Evolutionary conservation across 257 asterid genomes (phyloP).

Genomic region (Salvia hispanica): DNA sequence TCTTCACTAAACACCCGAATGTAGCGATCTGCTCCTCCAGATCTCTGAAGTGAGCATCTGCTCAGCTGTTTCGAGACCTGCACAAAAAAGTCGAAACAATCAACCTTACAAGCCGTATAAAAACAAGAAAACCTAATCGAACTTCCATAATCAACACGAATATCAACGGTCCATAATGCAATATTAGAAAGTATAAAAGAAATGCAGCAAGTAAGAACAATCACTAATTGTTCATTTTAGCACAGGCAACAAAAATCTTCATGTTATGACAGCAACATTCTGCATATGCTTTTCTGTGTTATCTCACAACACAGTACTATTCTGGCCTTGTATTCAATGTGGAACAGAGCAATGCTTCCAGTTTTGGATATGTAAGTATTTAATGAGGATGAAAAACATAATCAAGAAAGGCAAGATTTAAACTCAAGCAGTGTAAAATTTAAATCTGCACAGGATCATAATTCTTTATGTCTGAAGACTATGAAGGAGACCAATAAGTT

Average conservation of each 20-base stretch:
- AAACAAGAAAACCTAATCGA: too few species aligned
- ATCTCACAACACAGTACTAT: neutral
- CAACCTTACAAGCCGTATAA: too few species aligned
- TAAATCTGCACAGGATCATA: too few species aligned
- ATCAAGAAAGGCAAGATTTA: neutral
- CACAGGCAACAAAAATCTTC: neutral
- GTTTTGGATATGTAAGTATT: neutral
- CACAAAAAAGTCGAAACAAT: neutral
- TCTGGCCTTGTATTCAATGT: neutral
- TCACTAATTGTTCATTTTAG: neutral
- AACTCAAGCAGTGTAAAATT: neutral
- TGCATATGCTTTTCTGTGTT: neutral
- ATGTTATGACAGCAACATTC: neutral
- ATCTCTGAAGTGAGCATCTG: constrained; percentile 27
- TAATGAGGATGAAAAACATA: neutral
- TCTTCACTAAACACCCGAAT: constrained; percentile 37
- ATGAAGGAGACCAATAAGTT: too few species aligned
- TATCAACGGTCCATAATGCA: neutral
- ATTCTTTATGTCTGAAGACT: too few species aligned
- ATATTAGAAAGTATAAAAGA: neutral
- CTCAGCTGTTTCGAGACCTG: constrained; percentile 37
- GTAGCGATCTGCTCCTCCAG: constrained; percentile 36
- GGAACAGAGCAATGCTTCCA: neutral
- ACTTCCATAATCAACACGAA: neutral
- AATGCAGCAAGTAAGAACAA: neutral